A percentile compares a stretch with the other conserved stretches of the same genome.
Conservation (phyloP, 2,329 filamentous ascomycete genomes). For the Zymoseptoria crescenta region DNA sequence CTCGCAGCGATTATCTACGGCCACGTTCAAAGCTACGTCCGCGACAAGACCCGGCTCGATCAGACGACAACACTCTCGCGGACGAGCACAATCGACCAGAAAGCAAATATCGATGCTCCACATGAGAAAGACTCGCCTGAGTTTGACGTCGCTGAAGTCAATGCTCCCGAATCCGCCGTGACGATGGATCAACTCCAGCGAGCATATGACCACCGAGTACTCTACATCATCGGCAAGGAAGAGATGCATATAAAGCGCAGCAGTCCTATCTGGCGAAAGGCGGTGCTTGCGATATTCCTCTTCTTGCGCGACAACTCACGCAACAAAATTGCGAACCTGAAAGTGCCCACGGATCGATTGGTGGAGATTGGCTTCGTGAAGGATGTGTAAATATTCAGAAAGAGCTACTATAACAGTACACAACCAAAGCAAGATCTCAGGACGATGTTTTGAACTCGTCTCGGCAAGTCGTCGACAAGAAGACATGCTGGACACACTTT, state of each 20-base stretch:
- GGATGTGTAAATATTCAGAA: conserved; percentile 39
- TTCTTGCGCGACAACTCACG: conserved; percentile 60
- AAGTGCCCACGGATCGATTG: conserved; percentile 51
- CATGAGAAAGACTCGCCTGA: not conserved
- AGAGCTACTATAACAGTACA: not conserved
- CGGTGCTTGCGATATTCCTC: conserved; percentile 50
- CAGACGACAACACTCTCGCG: not conserved
- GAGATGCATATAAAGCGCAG: conserved; percentile 45
- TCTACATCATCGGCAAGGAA: conserved; percentile 55
- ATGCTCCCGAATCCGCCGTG: not conserved
- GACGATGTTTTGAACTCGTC: not conserved
- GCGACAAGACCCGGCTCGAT: conserved; percentile 2
- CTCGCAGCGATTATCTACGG: conserved; percentile 54
- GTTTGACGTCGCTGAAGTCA: not conserved
- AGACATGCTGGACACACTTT: no score
- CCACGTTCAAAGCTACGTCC: conserved; percentile 36
- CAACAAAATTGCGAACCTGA: conserved; percentile 57
- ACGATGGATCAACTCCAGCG: conserved; percentile 27
- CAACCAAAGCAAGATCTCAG: not conserved
- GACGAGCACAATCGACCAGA: not conserved
- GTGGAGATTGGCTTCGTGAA: conserved; percentile 65
- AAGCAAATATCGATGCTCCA: not conserved
- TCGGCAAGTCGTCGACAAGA: no score
- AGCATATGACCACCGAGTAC: conserved; percentile 41
- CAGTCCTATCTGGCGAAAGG: conserved; percentile 37